Conservation (phyloP, 139 green algal species). For the Diplosphaera chodatii region DNA sequence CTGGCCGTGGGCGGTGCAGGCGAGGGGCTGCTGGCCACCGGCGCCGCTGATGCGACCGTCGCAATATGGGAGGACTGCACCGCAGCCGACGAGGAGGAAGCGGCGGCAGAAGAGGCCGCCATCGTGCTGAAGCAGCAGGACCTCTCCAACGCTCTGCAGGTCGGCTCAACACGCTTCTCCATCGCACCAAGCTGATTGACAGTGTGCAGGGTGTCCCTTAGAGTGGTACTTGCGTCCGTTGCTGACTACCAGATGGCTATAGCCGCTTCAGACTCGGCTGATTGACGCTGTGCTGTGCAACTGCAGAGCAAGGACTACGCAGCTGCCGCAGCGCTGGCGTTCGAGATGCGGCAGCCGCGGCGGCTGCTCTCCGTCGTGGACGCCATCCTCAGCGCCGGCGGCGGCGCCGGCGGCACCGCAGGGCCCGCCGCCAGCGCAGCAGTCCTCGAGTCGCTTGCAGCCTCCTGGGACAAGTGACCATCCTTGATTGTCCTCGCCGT, state of each 20-base stretch:
- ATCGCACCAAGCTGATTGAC: no score
- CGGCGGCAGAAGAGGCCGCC: conserved; percentile 37
- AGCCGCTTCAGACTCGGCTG: no score
- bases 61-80: conserved; percentile 82
- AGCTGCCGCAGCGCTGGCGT: conserved; percentile 70
- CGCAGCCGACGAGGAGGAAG: conserved; percentile 37
- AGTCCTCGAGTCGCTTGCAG: neutral
- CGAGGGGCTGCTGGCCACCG: conserved; percentile 51
- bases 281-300: no score
- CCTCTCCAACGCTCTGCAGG: conserved; percentile 72
- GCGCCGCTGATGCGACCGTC: conserved; percentile 72
- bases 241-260: no score
- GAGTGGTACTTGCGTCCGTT: no score
- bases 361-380: conserved; percentile 68
- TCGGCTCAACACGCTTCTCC: no score
- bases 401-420: neutral
- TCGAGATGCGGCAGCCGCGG: conserved; percentile 71
- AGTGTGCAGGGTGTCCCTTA: no score
- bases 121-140: conserved; percentile 66
- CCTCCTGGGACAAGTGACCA: neutral
- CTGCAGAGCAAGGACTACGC: conserved; percentile 57
- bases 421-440: no score
- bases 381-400: conserved; percentile 6
- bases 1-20: conserved; percentile 31
- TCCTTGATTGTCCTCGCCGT: no score